Evolutionary conservation across 2,329 filamentous ascomycete genomes (phyloP).

Genomic region (Fusarium irregulare): DNA sequence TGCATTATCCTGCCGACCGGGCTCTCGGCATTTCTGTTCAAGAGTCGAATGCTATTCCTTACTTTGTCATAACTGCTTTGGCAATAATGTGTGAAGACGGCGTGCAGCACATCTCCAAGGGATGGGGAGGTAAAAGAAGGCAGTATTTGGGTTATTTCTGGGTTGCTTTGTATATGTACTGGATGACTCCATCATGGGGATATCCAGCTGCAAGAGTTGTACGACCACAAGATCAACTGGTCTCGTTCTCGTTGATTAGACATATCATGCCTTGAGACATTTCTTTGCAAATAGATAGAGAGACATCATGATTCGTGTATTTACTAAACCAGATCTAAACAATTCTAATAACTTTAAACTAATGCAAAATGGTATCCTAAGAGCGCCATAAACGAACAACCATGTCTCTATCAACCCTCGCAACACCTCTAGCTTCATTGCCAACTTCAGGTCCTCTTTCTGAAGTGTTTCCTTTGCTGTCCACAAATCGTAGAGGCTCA

Average conservation of each 20-base stretch:
- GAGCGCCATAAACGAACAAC: constrained; percentile 30
- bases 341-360: background rate
- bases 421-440: constrained; percentile 40
- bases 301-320: background rate
- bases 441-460: constrained; percentile 40
- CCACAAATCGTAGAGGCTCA: constrained; percentile 28
- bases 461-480: constrained; percentile 20
- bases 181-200: constrained; percentile 38
- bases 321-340: background rate
- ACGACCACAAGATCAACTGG: constrained; percentile 16
- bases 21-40: constrained; percentile 24
- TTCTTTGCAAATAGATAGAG: background rate
- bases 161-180: constrained; percentile 34
- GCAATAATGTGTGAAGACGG: constrained; percentile 33
- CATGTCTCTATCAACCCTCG: constrained; percentile 39
- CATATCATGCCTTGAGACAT: background rate
- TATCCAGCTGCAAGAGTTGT: constrained; percentile 36
- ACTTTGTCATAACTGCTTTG: constrained; percentile 26
- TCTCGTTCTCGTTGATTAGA: constrained; percentile 15
- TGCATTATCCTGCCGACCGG: constrained; percentile 32
- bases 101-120: constrained; percentile 8
- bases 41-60: constrained; percentile 28
- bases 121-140: background rate
- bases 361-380: constrained; percentile 8
- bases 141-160: constrained; percentile 27